Evolutionary conservation across 768 basidiomycete species (phyloP).

Genomic region (Hygrocybe coccinea): DNA sequence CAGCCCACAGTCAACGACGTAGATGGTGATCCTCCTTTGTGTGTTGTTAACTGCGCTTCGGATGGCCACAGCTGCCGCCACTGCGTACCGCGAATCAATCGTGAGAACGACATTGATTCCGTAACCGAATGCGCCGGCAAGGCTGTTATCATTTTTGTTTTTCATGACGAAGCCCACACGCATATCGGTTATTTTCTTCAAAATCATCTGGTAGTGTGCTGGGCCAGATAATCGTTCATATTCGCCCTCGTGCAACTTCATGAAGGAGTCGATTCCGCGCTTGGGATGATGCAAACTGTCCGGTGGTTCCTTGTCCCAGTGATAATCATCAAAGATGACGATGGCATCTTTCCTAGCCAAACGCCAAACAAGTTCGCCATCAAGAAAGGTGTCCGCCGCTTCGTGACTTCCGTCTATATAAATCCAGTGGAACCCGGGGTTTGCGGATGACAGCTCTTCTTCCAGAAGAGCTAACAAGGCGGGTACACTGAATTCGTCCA

Average conservation of each 20-base stretch:
- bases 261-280: constrained; percentile 52
- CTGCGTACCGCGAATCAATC: constrained; percentile 41
- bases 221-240: constrained; percentile 38
- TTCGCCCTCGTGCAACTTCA: constrained; percentile 46
- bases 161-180: constrained; percentile 47
- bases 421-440: constrained; percentile 52
- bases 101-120: constrained; percentile 46
- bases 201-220: constrained; percentile 46
- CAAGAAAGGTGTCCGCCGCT: constrained; percentile 57
- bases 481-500: constrained; percentile 51
- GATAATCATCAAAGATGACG: constrained; percentile 56
- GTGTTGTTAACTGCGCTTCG: constrained; percentile 37
- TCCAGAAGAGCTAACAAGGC: constrained; percentile 43
- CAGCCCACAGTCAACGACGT: constrained; percentile 47
- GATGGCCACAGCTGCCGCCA: constrained; percentile 47
- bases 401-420: constrained; percentile 59
- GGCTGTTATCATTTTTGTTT: not conserved
- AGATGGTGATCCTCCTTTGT: constrained; percentile 40
- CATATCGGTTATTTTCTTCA: constrained; percentile 48
- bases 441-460: constrained; percentile 37
- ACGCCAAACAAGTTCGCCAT: constrained; percentile 56
- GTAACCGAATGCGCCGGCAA: constrained; percentile 36
- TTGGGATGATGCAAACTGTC: constrained; percentile 51
- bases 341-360: constrained; percentile 47
- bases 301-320: constrained; percentile 45